Percentiles rank a stretch among this genome's conserved stretches.
These are phyloP conservation scores for Phytophthora crassamura DNA, from an alignment of 352 stramenopile species.

Conservation along the genomic window DNA sequence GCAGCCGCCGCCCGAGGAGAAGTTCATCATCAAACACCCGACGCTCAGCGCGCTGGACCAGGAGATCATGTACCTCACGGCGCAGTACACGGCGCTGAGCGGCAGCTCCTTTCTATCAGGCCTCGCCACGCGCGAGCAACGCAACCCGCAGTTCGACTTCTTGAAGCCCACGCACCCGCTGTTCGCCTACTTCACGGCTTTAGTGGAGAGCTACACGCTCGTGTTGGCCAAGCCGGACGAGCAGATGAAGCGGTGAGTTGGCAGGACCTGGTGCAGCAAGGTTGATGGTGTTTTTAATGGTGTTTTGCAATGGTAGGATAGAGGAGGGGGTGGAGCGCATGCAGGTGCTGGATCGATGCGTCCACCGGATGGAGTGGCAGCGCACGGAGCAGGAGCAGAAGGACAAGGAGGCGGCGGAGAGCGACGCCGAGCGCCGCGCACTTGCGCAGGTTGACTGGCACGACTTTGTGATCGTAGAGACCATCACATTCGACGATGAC, in stretches of 20 bases:
- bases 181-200: constrained; percentile 98
- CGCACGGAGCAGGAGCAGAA: constrained; percentile 78
- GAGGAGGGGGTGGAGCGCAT: constrained; percentile 82
- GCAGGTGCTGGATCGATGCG: constrained; percentile 86
- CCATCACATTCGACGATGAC: constrained; percentile 95
- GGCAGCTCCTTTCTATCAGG: constrained; percentile 95
- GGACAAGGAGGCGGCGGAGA: constrained; percentile 74
- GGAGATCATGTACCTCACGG: constrained; percentile 98
- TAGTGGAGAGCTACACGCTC: constrained; percentile 97
- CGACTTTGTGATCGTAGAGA: constrained; percentile 99
- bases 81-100: constrained; percentile 97
- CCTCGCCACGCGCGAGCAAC: constrained; percentile 95
- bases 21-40: constrained; percentile 90
- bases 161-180: constrained; percentile 97
- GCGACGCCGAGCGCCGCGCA: constrained; percentile 76
- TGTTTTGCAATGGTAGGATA: constrained; percentile 41
- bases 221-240: constrained; percentile 80
- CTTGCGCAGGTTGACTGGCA: constrained; percentile 97
- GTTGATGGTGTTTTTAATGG: neutral
- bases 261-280: neutral
- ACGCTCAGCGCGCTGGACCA: constrained; percentile 93
- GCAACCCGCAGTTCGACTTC: constrained; percentile 98
- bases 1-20: constrained; percentile 63
- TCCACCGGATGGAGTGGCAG: constrained; percentile 86
- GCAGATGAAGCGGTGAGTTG: constrained; percentile 66